A percentile compares a stretch with the other conserved stretches of the same genome.
These are phyloP conservation scores for Parathielavia hyrcaniae DNA, from an alignment of 495 filamentous ascomycete species.

Conservation along the genomic window DNA sequence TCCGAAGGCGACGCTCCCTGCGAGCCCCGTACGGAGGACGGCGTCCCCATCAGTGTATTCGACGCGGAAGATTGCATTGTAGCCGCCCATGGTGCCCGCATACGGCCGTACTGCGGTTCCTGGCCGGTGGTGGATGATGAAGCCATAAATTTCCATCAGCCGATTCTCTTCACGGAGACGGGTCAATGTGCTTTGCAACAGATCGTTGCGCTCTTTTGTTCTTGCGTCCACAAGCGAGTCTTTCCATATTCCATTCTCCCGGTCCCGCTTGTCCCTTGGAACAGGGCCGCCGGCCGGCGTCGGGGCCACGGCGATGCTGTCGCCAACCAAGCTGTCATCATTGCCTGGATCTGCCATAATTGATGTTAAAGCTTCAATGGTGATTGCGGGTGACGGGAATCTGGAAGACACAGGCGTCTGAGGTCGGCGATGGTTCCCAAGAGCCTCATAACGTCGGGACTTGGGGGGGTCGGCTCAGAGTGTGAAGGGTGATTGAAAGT, in stretches of 20 bases:
- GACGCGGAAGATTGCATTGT: constrained; percentile 7
- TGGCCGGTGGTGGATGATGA: constrained; percentile 3
- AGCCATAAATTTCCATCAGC: background rate
- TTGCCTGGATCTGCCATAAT: background rate
- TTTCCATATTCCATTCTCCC: constrained; percentile 1
- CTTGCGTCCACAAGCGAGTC: background rate
- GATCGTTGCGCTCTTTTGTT: background rate
- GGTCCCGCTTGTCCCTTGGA: background rate
- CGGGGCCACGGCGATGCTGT: background rate
- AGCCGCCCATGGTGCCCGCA: background rate
- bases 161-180: background rate
- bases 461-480: no score
- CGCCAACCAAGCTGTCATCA: background rate
- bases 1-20: constrained; percentile 22
- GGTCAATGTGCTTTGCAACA: background rate
- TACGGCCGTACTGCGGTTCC: background rate
- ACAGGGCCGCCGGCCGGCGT: no score
- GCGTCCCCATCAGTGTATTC: constrained; percentile 4
- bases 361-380: background rate
- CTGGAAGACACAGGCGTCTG: no score
- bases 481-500: no score
- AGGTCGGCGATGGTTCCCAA: no score
- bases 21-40: background rate
- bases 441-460: no score
- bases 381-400: no score